Percentiles rank a stretch among this genome's conserved stretches.
Conservation (phyloP, 768 basidiomycete species). For the Leccinum olivaceopallidum region DNA sequence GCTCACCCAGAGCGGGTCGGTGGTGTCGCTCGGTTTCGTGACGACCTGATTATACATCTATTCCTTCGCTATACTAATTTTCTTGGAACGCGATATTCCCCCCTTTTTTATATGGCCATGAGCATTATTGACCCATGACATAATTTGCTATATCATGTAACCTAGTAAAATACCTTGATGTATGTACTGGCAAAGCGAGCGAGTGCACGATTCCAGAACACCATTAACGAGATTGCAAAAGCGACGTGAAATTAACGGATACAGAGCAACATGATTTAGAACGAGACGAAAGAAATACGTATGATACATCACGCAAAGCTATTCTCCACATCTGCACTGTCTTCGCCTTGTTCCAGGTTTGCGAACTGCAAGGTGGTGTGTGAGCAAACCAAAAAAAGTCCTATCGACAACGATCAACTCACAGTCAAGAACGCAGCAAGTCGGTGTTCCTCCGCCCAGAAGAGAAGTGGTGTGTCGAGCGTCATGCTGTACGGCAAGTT, state of each 20-base stretch:
- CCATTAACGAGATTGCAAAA: background rate
- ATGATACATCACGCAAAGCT: constrained; percentile 68
- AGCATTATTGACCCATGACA: background rate
- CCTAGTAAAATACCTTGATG: background rate
- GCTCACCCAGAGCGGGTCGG: constrained; percentile 51
- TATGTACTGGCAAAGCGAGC: background rate
- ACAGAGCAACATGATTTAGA: constrained; percentile 10
- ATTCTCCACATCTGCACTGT: constrained; percentile 95
- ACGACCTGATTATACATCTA: constrained; percentile 34
- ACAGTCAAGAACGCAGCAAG: constrained; percentile 51
- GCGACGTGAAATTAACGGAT: constrained; percentile 12
- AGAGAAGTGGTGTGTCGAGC: constrained; percentile 89
- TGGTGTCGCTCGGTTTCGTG: constrained; percentile 53
- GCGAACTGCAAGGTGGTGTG: constrained; percentile 60
- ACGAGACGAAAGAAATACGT: constrained; percentile 8
- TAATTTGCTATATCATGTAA: background rate
- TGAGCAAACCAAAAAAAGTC: constrained; percentile 3
- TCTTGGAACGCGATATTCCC: constrained; percentile 13
- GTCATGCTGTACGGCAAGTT: constrained; percentile 79
- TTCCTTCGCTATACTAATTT: constrained; percentile 9
- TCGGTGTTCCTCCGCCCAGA: constrained; percentile 92
- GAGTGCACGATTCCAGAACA: background rate
- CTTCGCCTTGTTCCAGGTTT: constrained; percentile 85
- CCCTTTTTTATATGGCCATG: background rate
- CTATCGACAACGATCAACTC: constrained; percentile 32